Conservation (phyloP, 495 filamentous ascomycete genomes). For the Trichoderma parareesei region DNA sequence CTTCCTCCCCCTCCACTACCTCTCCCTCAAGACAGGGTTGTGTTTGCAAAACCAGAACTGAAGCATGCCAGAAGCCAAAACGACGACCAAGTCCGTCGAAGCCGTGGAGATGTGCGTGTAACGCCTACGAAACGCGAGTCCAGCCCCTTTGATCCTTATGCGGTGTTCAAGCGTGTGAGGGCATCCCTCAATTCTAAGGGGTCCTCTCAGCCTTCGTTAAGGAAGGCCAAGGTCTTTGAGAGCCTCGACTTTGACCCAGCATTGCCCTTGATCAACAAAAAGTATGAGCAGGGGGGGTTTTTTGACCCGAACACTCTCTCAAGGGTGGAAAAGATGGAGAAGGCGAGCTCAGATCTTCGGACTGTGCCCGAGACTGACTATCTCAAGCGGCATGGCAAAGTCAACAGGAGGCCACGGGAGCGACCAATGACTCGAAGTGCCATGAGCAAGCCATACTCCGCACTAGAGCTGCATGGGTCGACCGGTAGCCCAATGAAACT, state of each 20-base stretch:
- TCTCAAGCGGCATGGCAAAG: conserved; percentile 27
- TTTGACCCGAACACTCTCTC: conserved; percentile 31
- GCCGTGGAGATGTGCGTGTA: not conserved
- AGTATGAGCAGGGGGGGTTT: conserved; percentile 41
- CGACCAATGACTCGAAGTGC: not conserved
- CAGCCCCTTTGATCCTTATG: conserved; percentile 44
- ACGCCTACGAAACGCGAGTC: conserved; percentile 26
- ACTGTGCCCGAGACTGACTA: conserved; percentile 29
- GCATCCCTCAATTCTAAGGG: conserved; percentile 25
- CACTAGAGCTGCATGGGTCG: not conserved
- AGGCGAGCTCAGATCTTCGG: not conserved
- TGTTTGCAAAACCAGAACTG: conserved; percentile 42
- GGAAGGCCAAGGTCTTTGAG: conserved; percentile 36
- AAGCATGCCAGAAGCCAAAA: conserved; percentile 35
- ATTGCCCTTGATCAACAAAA: conserved; percentile 38
- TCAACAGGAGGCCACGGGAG: conserved; percentile 30
- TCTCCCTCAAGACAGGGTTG: conserved; percentile 17
- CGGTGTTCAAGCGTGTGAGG: conserved; percentile 43
- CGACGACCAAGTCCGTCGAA: not conserved
- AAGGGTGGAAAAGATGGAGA: conserved; percentile 19
- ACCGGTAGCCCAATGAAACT: conserved; percentile 19
- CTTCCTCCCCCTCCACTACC: not conserved
- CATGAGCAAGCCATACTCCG: not conserved
- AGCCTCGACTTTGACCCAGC: conserved; percentile 42
- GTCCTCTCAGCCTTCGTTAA: conserved; percentile 1